Percentiles rank a stretch among this genome's conserved stretches.
phyloP scores from a whole-genome alignment of 116 monocot genomes.

The Posidonia oceanica region DNA sequence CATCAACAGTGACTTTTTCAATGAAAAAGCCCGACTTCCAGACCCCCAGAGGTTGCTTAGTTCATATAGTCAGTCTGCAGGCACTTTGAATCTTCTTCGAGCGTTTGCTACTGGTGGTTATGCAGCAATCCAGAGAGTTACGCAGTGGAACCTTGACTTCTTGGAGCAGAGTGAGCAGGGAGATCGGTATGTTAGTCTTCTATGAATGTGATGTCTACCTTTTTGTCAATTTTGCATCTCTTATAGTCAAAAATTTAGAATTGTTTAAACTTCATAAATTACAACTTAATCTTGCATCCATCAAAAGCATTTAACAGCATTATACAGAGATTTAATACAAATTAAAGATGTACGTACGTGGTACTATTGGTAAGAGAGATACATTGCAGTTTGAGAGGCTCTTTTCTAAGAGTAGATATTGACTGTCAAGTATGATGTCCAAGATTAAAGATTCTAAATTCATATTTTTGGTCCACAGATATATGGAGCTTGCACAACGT shows the following conservation, averaged over 20 bases:
- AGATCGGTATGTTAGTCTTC: constrained; percentile 25
- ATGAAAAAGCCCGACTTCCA: constrained; percentile 44
- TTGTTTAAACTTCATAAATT: too few relatives aligned
- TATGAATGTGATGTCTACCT: too few relatives aligned
- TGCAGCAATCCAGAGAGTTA: constrained; percentile 55
- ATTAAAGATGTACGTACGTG: too few relatives aligned
- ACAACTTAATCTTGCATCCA: too few relatives aligned
- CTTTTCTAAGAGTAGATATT: too few relatives aligned
- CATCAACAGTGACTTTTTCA: constrained; percentile 48
- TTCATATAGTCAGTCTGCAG: constrained; percentile 53
- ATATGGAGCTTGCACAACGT: constrained; percentile 53
- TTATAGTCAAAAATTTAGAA: too few relatives aligned
- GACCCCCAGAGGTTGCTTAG: constrained; percentile 48
- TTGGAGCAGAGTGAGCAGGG: constrained; percentile 57
- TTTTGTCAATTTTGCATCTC: too few relatives aligned
- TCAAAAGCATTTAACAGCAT: too few relatives aligned
- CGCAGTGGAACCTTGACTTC: constrained; percentile 76
- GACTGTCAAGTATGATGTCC: too few relatives aligned
- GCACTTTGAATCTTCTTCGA: constrained; percentile 59
- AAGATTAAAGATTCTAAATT: background rate
- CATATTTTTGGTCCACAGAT: constrained; percentile 14
- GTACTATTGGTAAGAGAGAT: too few relatives aligned
- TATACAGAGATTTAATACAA: too few relatives aligned
- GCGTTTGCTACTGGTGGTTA: constrained; percentile 72
- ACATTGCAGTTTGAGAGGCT: too few relatives aligned